Evolutionary conservation across 108 stramenopile species (phyloP), one percentile per base, ranked within the genome.

Genomic region (Cylindrotheca fusiformis): DNA sequence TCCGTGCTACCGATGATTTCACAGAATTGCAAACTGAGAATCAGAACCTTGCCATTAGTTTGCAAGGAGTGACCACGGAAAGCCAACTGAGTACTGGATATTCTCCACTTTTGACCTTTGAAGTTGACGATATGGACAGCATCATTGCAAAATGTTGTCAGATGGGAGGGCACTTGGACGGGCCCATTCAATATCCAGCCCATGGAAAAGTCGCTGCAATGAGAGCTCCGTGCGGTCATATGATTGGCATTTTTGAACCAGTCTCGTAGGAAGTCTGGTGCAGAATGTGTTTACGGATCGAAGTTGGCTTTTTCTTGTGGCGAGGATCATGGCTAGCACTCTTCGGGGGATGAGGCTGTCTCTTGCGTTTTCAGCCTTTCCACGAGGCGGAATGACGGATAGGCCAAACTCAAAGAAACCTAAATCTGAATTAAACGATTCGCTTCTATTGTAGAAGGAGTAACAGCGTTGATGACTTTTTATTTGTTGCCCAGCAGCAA

Each of bases 111-210:
- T 62, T 93, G 19, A 76, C 71, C 41, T 90, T 93, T 69, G 73
- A 89, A 58, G 87, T 90, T 4, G 64, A 77, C 44, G 83, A 90
- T 58, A 87, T 93, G 92, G 80, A 89, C 60, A 25, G 52, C 14
- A 71, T 67, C 19, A 60, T 93, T 21, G 83, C 87, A 18, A 68
- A 69, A 32, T 93, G 92, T 67, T 79, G 77, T 22, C 92, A 93
- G 60, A 65, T 88, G 69, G 92, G 92, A 0, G 92, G 70, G 1
- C 71, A 88, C 41, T 58, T 93, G 52, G 92, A 93, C 76, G 92
- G 92, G 8, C 87, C 92, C 12, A 93, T 93, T 60, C 92, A 93
- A 55, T 93, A 88, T 76, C 92, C 88, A 25, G 92, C 92, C 4
- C 88, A 93, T 77, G 92, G 92, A 4, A 88, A 87, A 63, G 87